Conservation (phyloP, 192 early-diverging fungal genomes). For the Backusella luteola region DNA sequence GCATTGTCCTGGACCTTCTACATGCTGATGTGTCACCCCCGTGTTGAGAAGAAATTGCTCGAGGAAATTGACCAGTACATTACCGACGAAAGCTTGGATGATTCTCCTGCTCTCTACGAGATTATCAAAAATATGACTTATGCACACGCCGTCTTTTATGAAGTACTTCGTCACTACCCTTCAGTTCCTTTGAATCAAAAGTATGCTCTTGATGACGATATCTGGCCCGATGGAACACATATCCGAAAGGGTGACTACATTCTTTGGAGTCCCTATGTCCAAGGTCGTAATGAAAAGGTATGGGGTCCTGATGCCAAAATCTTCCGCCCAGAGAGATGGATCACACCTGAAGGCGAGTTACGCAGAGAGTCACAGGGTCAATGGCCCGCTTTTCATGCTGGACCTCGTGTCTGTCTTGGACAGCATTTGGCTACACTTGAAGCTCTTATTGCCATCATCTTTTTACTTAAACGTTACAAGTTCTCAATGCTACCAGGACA, state of each 20-base stretch:
- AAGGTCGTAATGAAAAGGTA: slow-evolving; percentile 49
- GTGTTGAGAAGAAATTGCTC: slow-evolving; percentile 40
- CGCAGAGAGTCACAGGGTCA: slow-evolving; percentile 42
- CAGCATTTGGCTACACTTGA: slow-evolving; percentile 47
- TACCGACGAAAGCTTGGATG: slow-evolving; percentile 26
- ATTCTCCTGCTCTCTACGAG: slow-evolving; percentile 30
- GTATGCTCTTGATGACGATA: slow-evolving; percentile 50
- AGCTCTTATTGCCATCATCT: slow-evolving; percentile 36
- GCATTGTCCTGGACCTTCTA: slow-evolving; percentile 53
- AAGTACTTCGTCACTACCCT: slow-evolving; percentile 66
- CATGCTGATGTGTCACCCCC: slow-evolving; percentile 38
- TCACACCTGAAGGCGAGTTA: slow-evolving; percentile 38
- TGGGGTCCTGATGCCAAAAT: slow-evolving; percentile 65
- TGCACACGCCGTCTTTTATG: slow-evolving; percentile 40
- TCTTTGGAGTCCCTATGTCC: slow-evolving; percentile 48
- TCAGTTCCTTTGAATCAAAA: slow-evolving; percentile 62
- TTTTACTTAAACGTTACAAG: slow-evolving; percentile 35
- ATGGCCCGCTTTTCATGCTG: slow-evolving; percentile 58
- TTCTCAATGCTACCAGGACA: slow-evolving; percentile 38
- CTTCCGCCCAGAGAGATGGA: slow-evolving; percentile 68
- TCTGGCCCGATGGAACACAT: slow-evolving; percentile 60
- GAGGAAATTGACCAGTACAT: slow-evolving; percentile 39
- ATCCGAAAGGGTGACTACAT: slow-evolving; percentile 54
- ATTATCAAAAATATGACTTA: slow-evolving; percentile 37
- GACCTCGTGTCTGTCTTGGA: slow-evolving; percentile 39